A percentile compares a stretch with the other conserved stretches of the same genome.
Conservation (phyloP, 805 yeast genomes). For the Cyberlindnera misumaiensis region DNA sequence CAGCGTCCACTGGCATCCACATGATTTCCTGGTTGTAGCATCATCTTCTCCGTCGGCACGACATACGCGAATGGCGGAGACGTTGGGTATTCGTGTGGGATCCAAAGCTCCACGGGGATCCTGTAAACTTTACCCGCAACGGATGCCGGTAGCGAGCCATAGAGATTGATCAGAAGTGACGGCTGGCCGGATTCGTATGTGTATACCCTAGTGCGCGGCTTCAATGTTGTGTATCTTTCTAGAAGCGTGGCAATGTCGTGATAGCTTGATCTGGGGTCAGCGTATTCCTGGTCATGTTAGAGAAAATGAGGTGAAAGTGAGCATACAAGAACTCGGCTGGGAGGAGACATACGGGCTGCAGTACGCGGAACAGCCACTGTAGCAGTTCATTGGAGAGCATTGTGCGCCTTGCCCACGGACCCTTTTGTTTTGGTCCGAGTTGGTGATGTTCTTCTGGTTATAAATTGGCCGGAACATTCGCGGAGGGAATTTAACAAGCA, state of each 20-base stretch:
- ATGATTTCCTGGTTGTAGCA: constrained; percentile 52
- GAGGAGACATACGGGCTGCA: constrained; percentile 36
- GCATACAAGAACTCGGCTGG: not conserved
- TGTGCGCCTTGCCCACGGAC: no score
- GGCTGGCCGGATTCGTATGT: constrained; percentile 53
- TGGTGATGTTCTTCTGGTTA: no score
- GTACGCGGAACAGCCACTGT: constrained; percentile 52
- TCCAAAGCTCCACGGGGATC: constrained; percentile 68
- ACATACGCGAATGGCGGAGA: constrained; percentile 63
- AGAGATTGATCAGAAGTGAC: constrained; percentile 53
- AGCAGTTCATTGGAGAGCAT: constrained; percentile 28
- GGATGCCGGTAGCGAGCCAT: constrained; percentile 44
- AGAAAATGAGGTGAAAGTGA: not conserved
- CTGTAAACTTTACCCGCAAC: constrained; percentile 26
- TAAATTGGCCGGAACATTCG: no score
- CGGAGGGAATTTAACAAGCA: no score
- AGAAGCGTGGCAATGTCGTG: constrained; percentile 54
- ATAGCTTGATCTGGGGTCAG: constrained; percentile 50
- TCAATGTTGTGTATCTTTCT: constrained; percentile 43
- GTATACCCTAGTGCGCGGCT: constrained; percentile 63
- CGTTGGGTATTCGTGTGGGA: constrained; percentile 68
- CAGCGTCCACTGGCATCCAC: constrained; percentile 68
- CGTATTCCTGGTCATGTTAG: constrained; percentile 37
- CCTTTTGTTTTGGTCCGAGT: no score
- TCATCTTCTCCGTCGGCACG: constrained; percentile 40